Evolutionary conservation across 2,329 filamentous ascomycete species (phyloP), one percentile per base, ranked within the genome.

Genomic region (Ophiostoma piceae): DNA sequence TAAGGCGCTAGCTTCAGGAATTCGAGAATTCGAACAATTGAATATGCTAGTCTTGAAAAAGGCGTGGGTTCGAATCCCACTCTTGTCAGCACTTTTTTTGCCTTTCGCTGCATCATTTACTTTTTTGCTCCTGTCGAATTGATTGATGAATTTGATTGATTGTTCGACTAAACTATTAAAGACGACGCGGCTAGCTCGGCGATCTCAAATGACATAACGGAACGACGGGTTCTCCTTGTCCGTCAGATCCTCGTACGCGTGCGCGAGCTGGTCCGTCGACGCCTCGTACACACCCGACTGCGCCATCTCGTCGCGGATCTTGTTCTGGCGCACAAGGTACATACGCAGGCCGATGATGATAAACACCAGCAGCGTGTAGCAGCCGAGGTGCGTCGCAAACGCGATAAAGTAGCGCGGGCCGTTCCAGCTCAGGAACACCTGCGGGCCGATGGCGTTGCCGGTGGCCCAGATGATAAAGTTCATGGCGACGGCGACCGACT

Each of bases 381-480:
- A 92, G 16, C 86, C 89, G 9, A 92, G 80, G 74, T 92, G 89
- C 0, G 87, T 88, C 6, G 87, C 82, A 71, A 91, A 90, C 1
- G 90, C 90, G 71, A 87, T 90, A 74, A 88, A 87, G 77, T 92
- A 92, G 9, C 85, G 82, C 0, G 90, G 89, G 0, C 80, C 81
- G 75, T 92, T 86, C 75, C 81, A 80, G 22, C 80, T 78, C 8
- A 88, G 81, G 78, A 90, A 90, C 0, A 90, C 86, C 75, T 90
- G 88, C 0, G 88, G 87, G 0, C 86, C 84, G 82, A 72, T 62
- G 62, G 70, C 69, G 43, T 73, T 73, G 65, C 70, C 70, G 35
- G 68, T 83, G 26, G 86, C 84, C 89, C 89, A 92, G 60, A 87
- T 84, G 73, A 91, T 82, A 75, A 92, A 92, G 77, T 90, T 91